phyloP scores from a whole-genome alignment of 2,329 filamentous ascomycete species.

The Nemania sp. region DNA sequence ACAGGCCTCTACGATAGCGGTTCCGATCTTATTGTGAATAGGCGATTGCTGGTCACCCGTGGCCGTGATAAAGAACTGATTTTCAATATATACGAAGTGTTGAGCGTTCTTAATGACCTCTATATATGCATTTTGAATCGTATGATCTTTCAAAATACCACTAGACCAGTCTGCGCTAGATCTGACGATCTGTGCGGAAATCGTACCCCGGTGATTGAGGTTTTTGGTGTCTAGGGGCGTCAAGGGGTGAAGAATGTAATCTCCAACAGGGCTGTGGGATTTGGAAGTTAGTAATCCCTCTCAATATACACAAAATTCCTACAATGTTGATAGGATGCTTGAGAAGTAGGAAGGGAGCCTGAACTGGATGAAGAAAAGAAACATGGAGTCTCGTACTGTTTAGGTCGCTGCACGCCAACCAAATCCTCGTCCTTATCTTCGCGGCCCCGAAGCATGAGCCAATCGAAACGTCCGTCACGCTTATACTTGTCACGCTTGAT shows the following conservation, averaged over 20 bases:
- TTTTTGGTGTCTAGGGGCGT: conserved; percentile 69
- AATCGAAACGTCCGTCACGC: conserved; percentile 79
- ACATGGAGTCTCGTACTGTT: conserved; percentile 52
- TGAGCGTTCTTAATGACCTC: conserved; percentile 85
- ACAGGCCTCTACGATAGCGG: conserved; percentile 87
- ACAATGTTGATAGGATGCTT: not conserved
- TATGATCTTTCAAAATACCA: conserved; percentile 81
- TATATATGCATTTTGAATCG: conserved; percentile 83
- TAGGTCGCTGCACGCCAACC: conserved; percentile 83
- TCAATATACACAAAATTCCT: too few species aligned
- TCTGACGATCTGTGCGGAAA: conserved; percentile 83
- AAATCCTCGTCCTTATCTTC: conserved; percentile 81
- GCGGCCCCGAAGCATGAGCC: conserved; percentile 78
- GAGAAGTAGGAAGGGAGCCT: not conserved
- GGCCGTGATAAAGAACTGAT: conserved; percentile 97
- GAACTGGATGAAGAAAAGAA: not conserved
- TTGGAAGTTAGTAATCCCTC: conserved; percentile 8
- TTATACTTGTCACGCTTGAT: conserved; percentile 98
- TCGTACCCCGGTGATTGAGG: conserved; percentile 67
- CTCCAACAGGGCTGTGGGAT: conserved; percentile 69
- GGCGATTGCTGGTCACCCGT: conserved; percentile 86
- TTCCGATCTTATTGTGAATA: conserved; percentile 84
- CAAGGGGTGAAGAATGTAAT: conserved; percentile 81
- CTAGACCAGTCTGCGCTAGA: conserved; percentile 94
- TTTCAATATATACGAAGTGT: conserved; percentile 97